Conservation (phyloP, 768 basidiomycete genomes). For the Hirschioporus abietinus region DNA sequence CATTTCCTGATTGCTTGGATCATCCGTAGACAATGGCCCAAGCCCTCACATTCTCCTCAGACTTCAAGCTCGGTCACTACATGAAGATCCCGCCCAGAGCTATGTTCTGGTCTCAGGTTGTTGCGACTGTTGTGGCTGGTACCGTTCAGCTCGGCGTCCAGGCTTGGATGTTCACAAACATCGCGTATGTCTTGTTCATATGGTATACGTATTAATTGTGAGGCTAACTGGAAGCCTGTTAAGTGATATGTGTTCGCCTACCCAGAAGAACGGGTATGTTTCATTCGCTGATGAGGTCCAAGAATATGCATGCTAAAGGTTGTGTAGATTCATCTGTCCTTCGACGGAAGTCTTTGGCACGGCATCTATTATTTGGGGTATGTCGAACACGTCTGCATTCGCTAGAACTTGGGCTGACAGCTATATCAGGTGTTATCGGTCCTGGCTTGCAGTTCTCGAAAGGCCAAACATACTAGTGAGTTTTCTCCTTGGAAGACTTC, state of each 20-base stretch:
- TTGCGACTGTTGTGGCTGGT: constrained; percentile 45
- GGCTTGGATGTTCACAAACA: constrained; percentile 44
- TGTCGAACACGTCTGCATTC: constrained; percentile 12
- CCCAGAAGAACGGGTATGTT: constrained; percentile 52
- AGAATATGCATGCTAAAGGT: background rate
- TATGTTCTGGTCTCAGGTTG: constrained; percentile 51
- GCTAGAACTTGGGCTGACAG: constrained; percentile 14
- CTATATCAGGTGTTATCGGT: constrained; percentile 67
- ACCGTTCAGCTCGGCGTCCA: constrained; percentile 66
- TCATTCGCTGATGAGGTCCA: constrained; percentile 38
- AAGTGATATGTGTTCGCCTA: constrained; percentile 37
- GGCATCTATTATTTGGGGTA: constrained; percentile 40
- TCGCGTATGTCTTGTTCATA: constrained; percentile 33
- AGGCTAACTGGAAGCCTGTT: background rate
- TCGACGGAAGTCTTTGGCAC: constrained; percentile 50
- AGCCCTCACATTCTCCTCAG: constrained; percentile 64
- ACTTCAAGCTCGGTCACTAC: constrained; percentile 75
- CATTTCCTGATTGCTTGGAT: constrained; percentile 20
- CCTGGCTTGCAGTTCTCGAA: constrained; percentile 52
- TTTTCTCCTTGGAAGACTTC: constrained; percentile 3
- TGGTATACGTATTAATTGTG: constrained; percentile 11
- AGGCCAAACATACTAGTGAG: constrained; percentile 56
- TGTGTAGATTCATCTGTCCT: constrained; percentile 39
- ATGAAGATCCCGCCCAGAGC: constrained; percentile 64
- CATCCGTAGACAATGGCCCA: constrained; percentile 28